Percentiles rank a stretch among this genome's conserved stretches.
phyloP scores from a whole-genome alignment of 179 eudicot species.

The Amaranthus tricolor region DNA sequence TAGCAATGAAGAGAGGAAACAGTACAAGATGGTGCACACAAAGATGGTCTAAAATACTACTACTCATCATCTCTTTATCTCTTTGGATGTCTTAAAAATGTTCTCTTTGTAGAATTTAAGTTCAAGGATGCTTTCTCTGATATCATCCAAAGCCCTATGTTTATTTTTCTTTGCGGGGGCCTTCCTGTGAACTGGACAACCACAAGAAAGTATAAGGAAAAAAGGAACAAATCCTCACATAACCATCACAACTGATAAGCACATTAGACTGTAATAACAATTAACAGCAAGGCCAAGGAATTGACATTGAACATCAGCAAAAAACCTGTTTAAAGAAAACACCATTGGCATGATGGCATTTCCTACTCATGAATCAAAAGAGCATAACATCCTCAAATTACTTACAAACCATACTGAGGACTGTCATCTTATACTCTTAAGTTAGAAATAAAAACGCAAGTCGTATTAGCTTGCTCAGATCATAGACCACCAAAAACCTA shows the following conservation, averaged over 20 bases:
- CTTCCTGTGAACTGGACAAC: conserved; percentile 38
- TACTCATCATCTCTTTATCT: conserved; percentile 24
- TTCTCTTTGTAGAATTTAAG: conserved; percentile 71
- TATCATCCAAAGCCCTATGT: conserved; percentile 86
- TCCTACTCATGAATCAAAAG: not conserved
- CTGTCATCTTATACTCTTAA: not conserved
- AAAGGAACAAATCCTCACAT: not conserved
- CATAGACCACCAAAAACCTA: not conserved
- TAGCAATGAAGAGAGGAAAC: too few species aligned
- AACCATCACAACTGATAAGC: not conserved
- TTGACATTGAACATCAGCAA: not conserved
- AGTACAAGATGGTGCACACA: not conserved
- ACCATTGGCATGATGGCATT: not conserved
- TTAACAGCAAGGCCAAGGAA: not conserved
- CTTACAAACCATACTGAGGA: not conserved
- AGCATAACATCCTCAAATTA: not conserved
- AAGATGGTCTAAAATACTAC: not conserved
- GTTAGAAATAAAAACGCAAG: not conserved
- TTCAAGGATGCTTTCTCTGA: conserved; percentile 82
- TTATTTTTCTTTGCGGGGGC: conserved; percentile 72
- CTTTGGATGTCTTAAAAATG: conserved; percentile 56
- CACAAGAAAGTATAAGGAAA: not conserved
- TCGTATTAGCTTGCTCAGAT: not conserved
- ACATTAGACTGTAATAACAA: not conserved
- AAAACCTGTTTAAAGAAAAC: not conserved